Evolutionary conservation across 129 eudicot species (phyloP), one percentile per base, ranked within the genome.

Genomic region (Glebionis coronaria): DNA sequence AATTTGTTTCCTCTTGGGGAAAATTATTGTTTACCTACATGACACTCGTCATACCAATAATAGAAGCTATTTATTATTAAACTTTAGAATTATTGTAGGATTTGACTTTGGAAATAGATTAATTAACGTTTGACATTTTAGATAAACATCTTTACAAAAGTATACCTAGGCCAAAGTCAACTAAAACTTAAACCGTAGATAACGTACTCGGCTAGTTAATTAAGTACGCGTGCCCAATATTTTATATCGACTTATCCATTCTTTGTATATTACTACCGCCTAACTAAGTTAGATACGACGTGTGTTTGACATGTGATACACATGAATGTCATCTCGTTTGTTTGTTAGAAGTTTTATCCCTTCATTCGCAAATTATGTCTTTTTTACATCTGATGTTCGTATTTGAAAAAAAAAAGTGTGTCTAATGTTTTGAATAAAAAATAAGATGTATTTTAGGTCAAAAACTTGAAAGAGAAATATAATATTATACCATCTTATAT

Each of bases 31-130:
- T 57, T 57, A 57, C 63, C 42, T 57, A 57, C 38, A n/a, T 57
- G 40, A 57, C 29, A 3, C 63, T 57, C 29, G 27, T 57, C 63
- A 10, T 57, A 6, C 55, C 44, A 74, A 74, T 74, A 57, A 74
- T 74, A 31, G 68, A 66, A 25, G 54, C 14, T n/a, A 45, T 42
- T 52, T 20, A n/a, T 11, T 28, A 28, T 45, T 53, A 38, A 29
- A 66, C 67, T 56, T 29, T 19, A 42, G 19, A 66, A 56, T 74
- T 45, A 73, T 65, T 74, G 61, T 16, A 57, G 45, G 56, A 47
- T 59, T 65, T 66, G 79, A 74, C 79, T 74, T 66, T 56, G 7
- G 28, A 27, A 46, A 12, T 11, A 69, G 44, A 57, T 40, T 62
- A 8, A 35, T 51, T n/a, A n/a, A n/a, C n/a, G 29, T 72, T 73